phyloP scores from a whole-genome alignment of 257 asterid genomes.

The Lithospermum erythrorhizon region DNA sequence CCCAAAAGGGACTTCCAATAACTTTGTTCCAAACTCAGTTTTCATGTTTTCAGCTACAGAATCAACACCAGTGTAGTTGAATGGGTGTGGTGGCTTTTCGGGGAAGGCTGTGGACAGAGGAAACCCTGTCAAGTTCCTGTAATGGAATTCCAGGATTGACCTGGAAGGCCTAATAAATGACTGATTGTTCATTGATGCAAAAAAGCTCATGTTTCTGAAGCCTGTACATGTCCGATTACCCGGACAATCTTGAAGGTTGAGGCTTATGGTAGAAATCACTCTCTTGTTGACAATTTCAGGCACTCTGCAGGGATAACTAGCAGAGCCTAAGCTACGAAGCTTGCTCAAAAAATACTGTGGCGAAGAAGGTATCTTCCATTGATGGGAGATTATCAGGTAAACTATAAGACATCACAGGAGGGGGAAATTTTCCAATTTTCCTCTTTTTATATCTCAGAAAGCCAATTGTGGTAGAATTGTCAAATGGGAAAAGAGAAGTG shows the following conservation, averaged over 20 bases:
- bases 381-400: slow-evolving; percentile 56
- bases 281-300: slow-evolving; percentile 42
- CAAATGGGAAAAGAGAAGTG: slow-evolving; percentile 55
- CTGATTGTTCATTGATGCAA: slow-evolving; percentile 73
- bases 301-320: slow-evolving; percentile 55
- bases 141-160: slow-evolving; percentile 49
- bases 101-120: slow-evolving; percentile 32
- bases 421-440: background rate
- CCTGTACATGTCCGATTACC: slow-evolving; percentile 56
- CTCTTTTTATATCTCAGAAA: slow-evolving; percentile 43
- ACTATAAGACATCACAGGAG: slow-evolving; percentile 17
- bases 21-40: slow-evolving; percentile 38
- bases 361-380: slow-evolving; percentile 48
- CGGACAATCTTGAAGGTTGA: slow-evolving; percentile 80
- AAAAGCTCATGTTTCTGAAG: slow-evolving; percentile 33
- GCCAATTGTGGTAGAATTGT: slow-evolving; percentile 59
- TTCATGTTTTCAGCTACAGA: slow-evolving; percentile 59
- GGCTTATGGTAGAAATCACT: slow-evolving; percentile 40
- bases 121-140: slow-evolving; percentile 20
- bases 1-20: slow-evolving; percentile 38
- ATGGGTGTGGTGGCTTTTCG: slow-evolving; percentile 40
- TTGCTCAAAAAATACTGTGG: slow-evolving; percentile 26
- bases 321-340: slow-evolving; percentile 48
- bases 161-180: slow-evolving; percentile 44
- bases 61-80: slow-evolving; percentile 58